phyloP scores from a whole-genome alignment of 768 basidiomycete genomes.

The Boletellus sp. region DNA sequence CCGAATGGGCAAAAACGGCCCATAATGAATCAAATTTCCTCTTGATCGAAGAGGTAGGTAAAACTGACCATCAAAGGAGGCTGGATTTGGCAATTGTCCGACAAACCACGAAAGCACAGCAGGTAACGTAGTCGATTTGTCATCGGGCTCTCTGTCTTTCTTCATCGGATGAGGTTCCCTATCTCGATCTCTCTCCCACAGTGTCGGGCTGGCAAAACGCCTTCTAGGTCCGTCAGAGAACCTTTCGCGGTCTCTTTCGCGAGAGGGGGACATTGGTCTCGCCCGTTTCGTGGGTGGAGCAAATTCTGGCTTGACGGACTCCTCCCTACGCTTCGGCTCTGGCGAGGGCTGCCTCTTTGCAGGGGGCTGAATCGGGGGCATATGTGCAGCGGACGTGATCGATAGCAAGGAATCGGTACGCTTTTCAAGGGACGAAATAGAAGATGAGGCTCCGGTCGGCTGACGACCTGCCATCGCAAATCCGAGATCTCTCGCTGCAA shows the following conservation, averaged over 20 bases:
- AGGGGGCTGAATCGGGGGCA: slow-evolving; percentile 21
- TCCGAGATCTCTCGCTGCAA: slow-evolving; percentile 85
- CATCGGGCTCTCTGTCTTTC: slow-evolving; percentile 40
- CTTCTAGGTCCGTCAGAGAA: slow-evolving; percentile 37
- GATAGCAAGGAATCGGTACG: slow-evolving; percentile 37
- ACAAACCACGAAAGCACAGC: slow-evolving; percentile 80
- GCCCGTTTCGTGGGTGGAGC: slow-evolving; percentile 43
- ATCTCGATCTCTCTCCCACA: slow-evolving; percentile 46
- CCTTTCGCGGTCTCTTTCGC: slow-evolving; percentile 49
- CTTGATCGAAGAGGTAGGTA: slow-evolving; percentile 9
- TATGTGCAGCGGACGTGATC: slow-evolving; percentile 26
- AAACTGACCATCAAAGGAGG: slow-evolving; percentile 78
- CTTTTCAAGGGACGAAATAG: slow-evolving; percentile 27
- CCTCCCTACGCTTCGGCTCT: slow-evolving; percentile 41
- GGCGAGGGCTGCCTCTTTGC: slow-evolving; percentile 33
- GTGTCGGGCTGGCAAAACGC: slow-evolving; percentile 38
- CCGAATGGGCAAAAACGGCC: slow-evolving; percentile 4
- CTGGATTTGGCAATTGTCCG: slow-evolving; percentile 66
- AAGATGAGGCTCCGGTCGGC: slow-evolving; percentile 16
- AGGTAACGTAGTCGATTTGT: slow-evolving; percentile 48
- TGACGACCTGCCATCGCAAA: slow-evolving; percentile 50
- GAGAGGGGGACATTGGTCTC: slow-evolving; percentile 44
- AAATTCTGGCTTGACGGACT: slow-evolving; percentile 36
- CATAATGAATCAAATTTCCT: slow-evolving; percentile 11
- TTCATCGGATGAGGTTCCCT: slow-evolving; percentile 38